phyloP scores from a whole-genome alignment of 2,329 filamentous ascomycete species.

The Hypoxylon sp. region DNA sequence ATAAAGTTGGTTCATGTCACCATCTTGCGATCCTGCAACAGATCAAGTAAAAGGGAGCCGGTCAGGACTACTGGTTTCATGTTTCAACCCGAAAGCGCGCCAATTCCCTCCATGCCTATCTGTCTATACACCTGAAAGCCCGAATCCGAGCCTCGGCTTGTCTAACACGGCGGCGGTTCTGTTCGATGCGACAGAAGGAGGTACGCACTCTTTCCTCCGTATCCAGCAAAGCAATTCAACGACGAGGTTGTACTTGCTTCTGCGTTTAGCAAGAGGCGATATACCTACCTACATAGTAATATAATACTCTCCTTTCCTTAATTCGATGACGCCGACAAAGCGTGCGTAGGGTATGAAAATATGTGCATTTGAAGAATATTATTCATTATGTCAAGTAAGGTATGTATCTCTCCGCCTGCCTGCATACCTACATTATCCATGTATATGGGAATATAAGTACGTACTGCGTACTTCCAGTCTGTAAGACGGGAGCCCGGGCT shows the following conservation, averaged over 20 bases:
- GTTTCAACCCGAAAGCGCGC: slow-evolving; percentile 8
- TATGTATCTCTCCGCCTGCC: no score
- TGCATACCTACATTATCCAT: no score
- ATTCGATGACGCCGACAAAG: neutral
- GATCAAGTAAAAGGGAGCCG: slow-evolving; percentile 10
- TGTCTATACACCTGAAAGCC: neutral
- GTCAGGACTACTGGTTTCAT: slow-evolving; percentile 4
- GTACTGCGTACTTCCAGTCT: slow-evolving; percentile 12
- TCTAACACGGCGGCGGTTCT: neutral
- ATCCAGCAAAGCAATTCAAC: neutral
- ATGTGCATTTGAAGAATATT: no score
- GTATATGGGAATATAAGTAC: slow-evolving; percentile 20
- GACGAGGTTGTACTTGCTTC: neutral
- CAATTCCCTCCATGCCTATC: slow-evolving; percentile 1
- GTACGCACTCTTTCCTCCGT: neutral
- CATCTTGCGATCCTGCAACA: slow-evolving; percentile 19
- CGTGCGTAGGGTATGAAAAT: neutral
- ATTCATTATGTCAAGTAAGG: no score
- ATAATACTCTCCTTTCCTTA: neutral
- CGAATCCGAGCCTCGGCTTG: neutral
- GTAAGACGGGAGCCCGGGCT: slow-evolving; percentile 43
- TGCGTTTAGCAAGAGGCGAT: neutral
- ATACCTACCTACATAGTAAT: no score
- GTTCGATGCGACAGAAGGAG: neutral
- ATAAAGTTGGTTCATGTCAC: slow-evolving; percentile 26